phyloP scores from a whole-genome alignment of 495 filamentous ascomycete species.

The Melanomma pulvis-pyrius region DNA sequence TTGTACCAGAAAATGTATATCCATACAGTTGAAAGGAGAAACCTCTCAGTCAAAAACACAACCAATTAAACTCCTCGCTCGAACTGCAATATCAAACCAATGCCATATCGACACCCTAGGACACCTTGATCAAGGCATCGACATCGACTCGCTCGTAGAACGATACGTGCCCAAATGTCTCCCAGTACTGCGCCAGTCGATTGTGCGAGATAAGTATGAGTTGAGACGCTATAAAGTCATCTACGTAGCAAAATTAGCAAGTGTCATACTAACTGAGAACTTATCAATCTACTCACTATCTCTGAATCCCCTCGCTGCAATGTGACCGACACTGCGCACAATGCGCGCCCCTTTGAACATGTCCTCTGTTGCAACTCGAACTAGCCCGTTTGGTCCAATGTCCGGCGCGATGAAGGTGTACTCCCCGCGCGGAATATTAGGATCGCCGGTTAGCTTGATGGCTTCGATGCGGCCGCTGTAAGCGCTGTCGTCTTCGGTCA shows the following conservation, averaged over 20 bases:
- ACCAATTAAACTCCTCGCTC: not conserved
- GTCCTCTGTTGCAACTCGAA: constrained; percentile 64
- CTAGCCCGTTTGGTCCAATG: constrained; percentile 63
- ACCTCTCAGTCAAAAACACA: not conserved
- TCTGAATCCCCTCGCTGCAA: constrained; percentile 69
- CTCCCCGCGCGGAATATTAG: constrained; percentile 84
- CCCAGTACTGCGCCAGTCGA: constrained; percentile 82
- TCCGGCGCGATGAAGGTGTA: constrained; percentile 78
- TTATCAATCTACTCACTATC: constrained; percentile 59
- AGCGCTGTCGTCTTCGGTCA: constrained; percentile 36
- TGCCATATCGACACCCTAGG: not conserved
- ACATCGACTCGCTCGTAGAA: constrained; percentile 80
- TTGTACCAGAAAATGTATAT: too few relatives aligned
- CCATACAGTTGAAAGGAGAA: not conserved
- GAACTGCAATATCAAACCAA: not conserved
- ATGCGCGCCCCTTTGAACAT: constrained; percentile 74
- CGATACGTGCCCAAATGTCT: constrained; percentile 73
- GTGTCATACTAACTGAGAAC: not conserved
- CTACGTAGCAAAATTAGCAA: constrained; percentile 40
- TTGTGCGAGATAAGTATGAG: constrained; percentile 79
- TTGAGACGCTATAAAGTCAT: constrained; percentile 71
- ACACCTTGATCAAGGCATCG: constrained; percentile 46
- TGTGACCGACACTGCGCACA: constrained; percentile 75
- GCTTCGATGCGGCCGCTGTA: constrained; percentile 70
- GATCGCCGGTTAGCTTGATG: constrained; percentile 89